Evolutionary conservation across 2,329 filamentous ascomycete genomes (phyloP).

Genomic region (Onygena corvina): DNA sequence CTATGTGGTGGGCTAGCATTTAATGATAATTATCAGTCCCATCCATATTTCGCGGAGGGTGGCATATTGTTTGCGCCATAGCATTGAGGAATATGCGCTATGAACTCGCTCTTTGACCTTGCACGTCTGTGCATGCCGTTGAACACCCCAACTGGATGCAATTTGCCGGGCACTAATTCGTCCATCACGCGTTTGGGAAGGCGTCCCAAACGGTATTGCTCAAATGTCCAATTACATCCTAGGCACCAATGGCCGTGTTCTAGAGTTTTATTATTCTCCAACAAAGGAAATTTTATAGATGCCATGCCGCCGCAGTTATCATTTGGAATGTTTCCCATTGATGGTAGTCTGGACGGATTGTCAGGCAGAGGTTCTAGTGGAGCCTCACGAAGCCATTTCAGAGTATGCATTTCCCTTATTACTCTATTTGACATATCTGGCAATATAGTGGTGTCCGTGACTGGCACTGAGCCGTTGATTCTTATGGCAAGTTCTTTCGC

Average conservation of each 20-base stretch:
- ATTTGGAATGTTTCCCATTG: neutral
- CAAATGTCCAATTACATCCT: neutral
- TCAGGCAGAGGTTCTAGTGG: neutral
- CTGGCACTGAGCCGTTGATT: neutral
- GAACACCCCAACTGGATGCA: neutral
- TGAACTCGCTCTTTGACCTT: neutral
- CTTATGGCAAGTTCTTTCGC: neutral
- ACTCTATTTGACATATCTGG: neutral
- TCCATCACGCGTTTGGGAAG: neutral
- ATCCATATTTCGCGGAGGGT: too few relatives aligned
- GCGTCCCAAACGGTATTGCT: neutral
- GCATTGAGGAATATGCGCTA: neutral
- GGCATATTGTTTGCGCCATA: too few relatives aligned
- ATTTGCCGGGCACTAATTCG: neutral
- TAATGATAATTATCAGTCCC: too few relatives aligned
- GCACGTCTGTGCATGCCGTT: neutral
- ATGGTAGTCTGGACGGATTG: neutral
- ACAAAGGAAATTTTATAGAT: conserved; percentile 1
- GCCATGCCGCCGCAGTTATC: neutral
- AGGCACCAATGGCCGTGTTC: neutral
- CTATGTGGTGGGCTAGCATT: too few relatives aligned
- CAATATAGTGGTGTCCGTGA: neutral
- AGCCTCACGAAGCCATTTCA: neutral
- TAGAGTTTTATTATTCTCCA: neutral
- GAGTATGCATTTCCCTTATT: neutral